Conservation (phyloP, 208 protist genomes). For the Herpetomonas tarakana region DNA sequence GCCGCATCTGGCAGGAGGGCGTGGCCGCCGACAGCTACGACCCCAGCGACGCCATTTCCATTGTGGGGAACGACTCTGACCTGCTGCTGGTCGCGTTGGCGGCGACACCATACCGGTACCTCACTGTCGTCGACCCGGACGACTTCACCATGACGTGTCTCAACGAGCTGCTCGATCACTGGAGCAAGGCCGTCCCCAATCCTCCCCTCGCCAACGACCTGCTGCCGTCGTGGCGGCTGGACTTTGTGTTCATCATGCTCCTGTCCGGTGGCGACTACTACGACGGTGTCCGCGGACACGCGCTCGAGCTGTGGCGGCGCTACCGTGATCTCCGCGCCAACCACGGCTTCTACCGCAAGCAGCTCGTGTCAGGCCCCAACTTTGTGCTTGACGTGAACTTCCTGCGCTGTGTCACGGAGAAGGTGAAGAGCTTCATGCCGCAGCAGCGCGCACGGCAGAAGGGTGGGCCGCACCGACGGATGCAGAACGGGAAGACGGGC, state of each 20-base stretch:
- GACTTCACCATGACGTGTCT: slow-evolving; percentile 46
- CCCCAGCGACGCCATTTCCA: slow-evolving; percentile 50
- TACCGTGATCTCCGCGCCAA: slow-evolving; percentile 76
- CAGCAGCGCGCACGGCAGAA: slow-evolving; percentile 4
- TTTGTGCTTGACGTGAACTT: slow-evolving; percentile 67
- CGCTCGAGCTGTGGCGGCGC: slow-evolving; percentile 46
- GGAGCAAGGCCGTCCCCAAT: slow-evolving; percentile 43
- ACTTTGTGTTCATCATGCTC: slow-evolving; percentile 83
- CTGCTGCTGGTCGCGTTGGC: slow-evolving; percentile 66
- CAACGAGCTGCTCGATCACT: slow-evolving; percentile 64
- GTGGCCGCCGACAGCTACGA: slow-evolving; percentile 27
- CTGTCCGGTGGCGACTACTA: slow-evolving; percentile 80
- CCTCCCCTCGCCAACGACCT: slow-evolving; percentile 33
- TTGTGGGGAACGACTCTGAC: slow-evolving; percentile 85
- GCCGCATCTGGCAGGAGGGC: slow-evolving; percentile 28
- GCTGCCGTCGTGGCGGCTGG: slow-evolving; percentile 75
- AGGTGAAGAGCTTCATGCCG: slow-evolving; percentile 14
- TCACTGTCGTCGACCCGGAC: slow-evolving; percentile 53
- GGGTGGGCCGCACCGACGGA: background rate
- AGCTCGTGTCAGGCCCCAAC: slow-evolving; percentile 31
- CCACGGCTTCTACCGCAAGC: slow-evolving; percentile 49
- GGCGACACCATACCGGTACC: slow-evolving; percentile 53
- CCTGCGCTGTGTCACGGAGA: slow-evolving; percentile 33
- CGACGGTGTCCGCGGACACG: slow-evolving; percentile 45
- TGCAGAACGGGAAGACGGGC: background rate